Conservation (phyloP, 1,284 basidiomycete genomes). For the Trametes hirsuta region DNA sequence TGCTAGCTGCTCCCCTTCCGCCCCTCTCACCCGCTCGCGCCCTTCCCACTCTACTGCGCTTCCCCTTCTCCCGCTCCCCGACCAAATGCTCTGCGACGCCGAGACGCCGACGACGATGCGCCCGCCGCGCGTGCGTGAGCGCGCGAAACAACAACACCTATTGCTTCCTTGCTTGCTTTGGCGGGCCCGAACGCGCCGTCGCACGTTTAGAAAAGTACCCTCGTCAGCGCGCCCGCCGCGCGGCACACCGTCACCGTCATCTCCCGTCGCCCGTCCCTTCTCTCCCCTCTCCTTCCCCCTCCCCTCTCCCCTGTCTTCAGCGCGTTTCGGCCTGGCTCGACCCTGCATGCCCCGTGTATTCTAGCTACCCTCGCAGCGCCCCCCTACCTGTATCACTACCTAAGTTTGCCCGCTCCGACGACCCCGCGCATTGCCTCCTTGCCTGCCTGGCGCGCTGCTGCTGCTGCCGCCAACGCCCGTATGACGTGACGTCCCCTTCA, state of each 20-base stretch:
- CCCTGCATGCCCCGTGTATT: constrained; percentile 13
- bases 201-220: constrained; percentile 19
- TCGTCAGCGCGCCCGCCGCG: constrained; percentile 14
- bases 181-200: constrained; percentile 1
- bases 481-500: too few species aligned
- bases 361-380: constrained; percentile 11
- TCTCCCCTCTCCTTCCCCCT: neutral
- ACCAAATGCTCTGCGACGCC: neutral
- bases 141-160: neutral
- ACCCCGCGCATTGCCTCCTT: neutral
- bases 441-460: neutral
- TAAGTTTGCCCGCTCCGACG: constrained; percentile 2
- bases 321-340: neutral
- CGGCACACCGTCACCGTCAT: constrained; percentile 10
- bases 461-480: too few species aligned
- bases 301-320: neutral
- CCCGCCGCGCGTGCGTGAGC: constrained; percentile 10
- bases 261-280: neutral
- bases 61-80: neutral
- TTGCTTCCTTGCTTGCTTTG: neutral
- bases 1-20: neutral
- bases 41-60: neutral
- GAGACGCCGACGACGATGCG: constrained; percentile 15
- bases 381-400: constrained; percentile 23
- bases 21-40: neutral